These are phyloP conservation scores for Pseudogymnoascus sp. DNA, from an alignment of 2,329 filamentous ascomycete genomes.

Conservation along the genomic window DNA sequence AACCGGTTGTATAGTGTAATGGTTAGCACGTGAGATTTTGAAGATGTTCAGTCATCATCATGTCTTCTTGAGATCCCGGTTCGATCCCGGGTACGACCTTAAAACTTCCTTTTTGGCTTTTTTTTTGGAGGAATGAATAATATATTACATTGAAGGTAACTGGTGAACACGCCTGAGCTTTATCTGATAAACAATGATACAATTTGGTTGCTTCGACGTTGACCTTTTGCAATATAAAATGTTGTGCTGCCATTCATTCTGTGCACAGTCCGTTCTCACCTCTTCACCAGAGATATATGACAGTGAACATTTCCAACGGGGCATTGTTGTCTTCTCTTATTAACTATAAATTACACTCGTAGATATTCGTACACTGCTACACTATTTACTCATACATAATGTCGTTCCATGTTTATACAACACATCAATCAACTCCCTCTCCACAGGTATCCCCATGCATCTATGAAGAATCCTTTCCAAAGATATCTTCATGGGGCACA, in stretches of 20 bases:
- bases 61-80: conserved; percentile 8
- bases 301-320: background rate
- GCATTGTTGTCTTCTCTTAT: background rate
- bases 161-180: background rate
- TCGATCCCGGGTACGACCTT: conserved; percentile 7
- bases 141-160: background rate
- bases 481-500: conserved; percentile 23
- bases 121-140: background rate
- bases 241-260: background rate
- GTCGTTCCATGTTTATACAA: background rate
- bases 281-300: background rate
- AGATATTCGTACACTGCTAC: background rate
- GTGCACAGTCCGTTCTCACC: background rate
- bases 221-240: background rate
- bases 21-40: conserved; percentile 9
- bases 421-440: background rate
- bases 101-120: background rate
- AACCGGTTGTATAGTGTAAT: conserved; percentile 7
- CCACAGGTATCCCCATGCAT: background rate
- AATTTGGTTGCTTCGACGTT: background rate
- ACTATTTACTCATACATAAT: background rate
- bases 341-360: background rate
- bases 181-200: background rate
- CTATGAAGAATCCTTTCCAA: background rate
- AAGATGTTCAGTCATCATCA: conserved; percentile 6